phyloP scores from a whole-genome alignment of 2,329 filamentous ascomycete species.

The Lecanicillium sp. region DNA sequence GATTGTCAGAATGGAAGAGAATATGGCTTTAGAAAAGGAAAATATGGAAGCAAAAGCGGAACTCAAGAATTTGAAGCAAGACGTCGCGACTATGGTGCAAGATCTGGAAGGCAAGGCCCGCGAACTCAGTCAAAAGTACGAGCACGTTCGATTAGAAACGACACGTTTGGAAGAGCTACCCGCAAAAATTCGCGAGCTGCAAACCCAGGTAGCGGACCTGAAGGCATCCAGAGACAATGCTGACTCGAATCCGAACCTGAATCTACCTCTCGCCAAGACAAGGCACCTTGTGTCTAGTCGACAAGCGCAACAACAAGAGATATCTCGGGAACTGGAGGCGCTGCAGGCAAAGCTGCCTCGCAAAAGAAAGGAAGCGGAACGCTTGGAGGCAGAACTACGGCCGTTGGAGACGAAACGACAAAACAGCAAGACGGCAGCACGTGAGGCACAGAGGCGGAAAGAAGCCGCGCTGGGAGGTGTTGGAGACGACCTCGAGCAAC shows the following conservation, averaged over 20 bases:
- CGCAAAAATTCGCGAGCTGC: conserved; percentile 40
- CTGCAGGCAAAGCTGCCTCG: conserved; percentile 56
- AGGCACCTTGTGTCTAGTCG: conserved; percentile 44
- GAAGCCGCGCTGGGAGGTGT: conserved; percentile 60
- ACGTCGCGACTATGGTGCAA: conserved; percentile 66
- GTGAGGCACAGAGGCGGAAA: conserved; percentile 62
- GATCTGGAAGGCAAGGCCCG: conserved; percentile 62
- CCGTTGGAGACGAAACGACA: conserved; percentile 62
- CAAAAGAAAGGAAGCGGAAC: conserved; percentile 61
- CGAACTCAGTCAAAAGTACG: conserved; percentile 50
- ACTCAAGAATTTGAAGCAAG: conserved; percentile 72
- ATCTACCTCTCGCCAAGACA: conserved; percentile 54
- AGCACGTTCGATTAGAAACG: conserved; percentile 44
- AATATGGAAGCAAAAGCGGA: conserved; percentile 66
- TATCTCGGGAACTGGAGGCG: conserved; percentile 59
- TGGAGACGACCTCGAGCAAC: conserved; percentile 68
- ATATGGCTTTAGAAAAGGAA: conserved; percentile 64
- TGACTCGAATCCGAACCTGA: conserved; percentile 38
- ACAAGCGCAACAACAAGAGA: conserved; percentile 46
- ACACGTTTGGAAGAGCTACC: conserved; percentile 47
- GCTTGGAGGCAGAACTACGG: conserved; percentile 60
- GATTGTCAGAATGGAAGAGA: conserved; percentile 77
- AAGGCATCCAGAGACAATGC: conserved; percentile 32
- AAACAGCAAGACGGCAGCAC: conserved; percentile 60
- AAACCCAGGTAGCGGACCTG: conserved; percentile 42